Evolutionary conservation across 768 basidiomycete genomes (phyloP), one percentile per base, ranked within the genome.

Genomic region (Fomitopsis serialis): DNA sequence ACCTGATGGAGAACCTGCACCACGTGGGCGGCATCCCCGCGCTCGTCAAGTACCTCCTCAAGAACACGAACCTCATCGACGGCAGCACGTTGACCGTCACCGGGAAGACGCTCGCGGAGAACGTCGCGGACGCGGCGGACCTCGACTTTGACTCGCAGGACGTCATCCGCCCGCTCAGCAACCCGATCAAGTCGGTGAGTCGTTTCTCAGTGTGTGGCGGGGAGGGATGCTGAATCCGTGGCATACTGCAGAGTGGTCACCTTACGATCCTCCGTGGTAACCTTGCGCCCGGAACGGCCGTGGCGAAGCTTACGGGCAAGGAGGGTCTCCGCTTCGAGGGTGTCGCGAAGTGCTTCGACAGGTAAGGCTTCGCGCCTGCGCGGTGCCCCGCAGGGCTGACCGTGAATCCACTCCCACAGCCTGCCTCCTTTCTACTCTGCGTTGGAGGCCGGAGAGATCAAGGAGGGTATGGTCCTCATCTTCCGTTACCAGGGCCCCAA

Each of bases 261-360:
- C 69, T 97, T 60, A 85, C 84, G 12, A 92, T 98, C 61, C 70
- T 98, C 56, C 79, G 84, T 48, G 94, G 94, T n/a, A 94, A 89
- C 68, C 74, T 98, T 42, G 85, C 89, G 2, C 94, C 94, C 0
- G 89, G 79, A 46, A 85, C 85, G 1, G 87, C 92, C 25, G 93
- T 98, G 19, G 91, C 92, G 15, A 98, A 98, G 70, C 74, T 97
- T 57, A 96, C 94, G 6, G 93, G 94, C 13, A 94, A 95, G 70
- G 94, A 97, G 70, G 94, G 94, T 4, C 68, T 82, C 48, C 76
- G 72, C 21, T 97, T 97, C 59, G 87, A 91, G 76, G 90, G 90
- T 48, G 68, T 73, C 22, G 90, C 90, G 12, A 87, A 79, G 68
- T 89, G 87, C 62, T 90, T 89, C 60, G 88, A 91, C 62, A 79